phyloP scores from a whole-genome alignment of 2,329 filamentous ascomycete species.

The Phoma sp. region DNA sequence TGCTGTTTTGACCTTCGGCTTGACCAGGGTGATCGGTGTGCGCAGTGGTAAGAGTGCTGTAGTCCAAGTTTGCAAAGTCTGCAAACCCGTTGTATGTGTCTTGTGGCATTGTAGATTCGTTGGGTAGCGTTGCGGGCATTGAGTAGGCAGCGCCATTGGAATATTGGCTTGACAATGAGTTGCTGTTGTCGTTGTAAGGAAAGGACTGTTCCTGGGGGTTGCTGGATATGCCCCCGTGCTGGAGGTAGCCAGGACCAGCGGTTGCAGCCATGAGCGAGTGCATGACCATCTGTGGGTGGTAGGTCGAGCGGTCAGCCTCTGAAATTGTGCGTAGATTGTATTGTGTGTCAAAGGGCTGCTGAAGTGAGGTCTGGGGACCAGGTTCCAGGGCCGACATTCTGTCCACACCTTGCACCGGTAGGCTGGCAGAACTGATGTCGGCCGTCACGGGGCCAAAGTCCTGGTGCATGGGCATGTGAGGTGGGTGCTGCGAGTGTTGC shows the following conservation, averaged over 20 bases:
- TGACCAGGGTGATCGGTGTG: constrained; percentile 32
- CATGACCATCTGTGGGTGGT: constrained; percentile 44
- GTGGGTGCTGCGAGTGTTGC: constrained; percentile 28
- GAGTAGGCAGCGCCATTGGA: constrained; percentile 34
- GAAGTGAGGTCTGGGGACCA: constrained; percentile 38
- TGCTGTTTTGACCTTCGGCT: constrained; percentile 38
- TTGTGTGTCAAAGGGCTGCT: constrained; percentile 45
- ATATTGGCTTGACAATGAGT: constrained; percentile 28
- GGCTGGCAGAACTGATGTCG: constrained; percentile 45
- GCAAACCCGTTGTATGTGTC: constrained; percentile 33
- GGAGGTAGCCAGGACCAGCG: constrained; percentile 42
- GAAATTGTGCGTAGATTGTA: constrained; percentile 43
- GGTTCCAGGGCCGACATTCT: constrained; percentile 41
- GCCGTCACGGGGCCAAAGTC: constrained; percentile 38
- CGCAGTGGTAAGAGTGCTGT: constrained; percentile 31
- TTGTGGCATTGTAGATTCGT: constrained; percentile 29
- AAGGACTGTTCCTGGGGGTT: constrained; percentile 27
- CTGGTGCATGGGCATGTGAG: constrained; percentile 36
- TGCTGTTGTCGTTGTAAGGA: constrained; percentile 36
- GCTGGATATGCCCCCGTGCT: constrained; percentile 32
- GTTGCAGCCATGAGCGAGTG: constrained; percentile 47
- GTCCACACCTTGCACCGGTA: constrained; percentile 42
- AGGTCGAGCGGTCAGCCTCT: constrained; percentile 38
- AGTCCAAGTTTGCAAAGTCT: constrained; percentile 38
- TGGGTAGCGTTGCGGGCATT: constrained; percentile 30